Evolutionary conservation across 2,329 filamentous ascomycete species (phyloP).

Genomic region (Calonectria hawksworthii): DNA sequence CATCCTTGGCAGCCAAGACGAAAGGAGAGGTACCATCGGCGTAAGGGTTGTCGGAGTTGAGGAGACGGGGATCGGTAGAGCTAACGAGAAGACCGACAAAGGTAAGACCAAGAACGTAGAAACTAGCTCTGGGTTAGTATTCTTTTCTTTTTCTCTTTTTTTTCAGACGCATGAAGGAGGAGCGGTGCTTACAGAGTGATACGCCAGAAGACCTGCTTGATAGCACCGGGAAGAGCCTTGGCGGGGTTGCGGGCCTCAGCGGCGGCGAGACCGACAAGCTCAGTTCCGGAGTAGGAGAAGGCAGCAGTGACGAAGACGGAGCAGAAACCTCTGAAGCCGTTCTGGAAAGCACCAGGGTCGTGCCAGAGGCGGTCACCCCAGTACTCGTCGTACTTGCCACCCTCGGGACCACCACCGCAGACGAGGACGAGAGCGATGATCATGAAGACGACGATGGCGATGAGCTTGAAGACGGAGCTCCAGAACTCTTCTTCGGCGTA

Average conservation of each 20-base stretch:
- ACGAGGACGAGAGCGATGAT: conserved; percentile 70
- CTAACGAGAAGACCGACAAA: conserved; percentile 62
- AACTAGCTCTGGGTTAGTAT: conserved; percentile 40
- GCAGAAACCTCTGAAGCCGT: conserved; percentile 79
- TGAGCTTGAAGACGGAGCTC: conserved; percentile 68
- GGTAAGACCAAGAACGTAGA: conserved; percentile 64
- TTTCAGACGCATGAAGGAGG: neutral
- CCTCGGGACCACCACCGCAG: conserved; percentile 68
- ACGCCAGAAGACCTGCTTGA: conserved; percentile 79
- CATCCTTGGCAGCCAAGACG: conserved; percentile 64
- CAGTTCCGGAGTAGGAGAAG: conserved; percentile 77
- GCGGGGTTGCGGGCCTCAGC: conserved; percentile 77
- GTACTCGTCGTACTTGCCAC: conserved; percentile 56
- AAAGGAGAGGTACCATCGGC: conserved; percentile 61
- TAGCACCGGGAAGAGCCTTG: conserved; percentile 80
- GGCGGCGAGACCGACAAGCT: conserved; percentile 78
- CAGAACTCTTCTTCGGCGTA: conserved; percentile 70
- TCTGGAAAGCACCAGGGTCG: conserved; percentile 68
- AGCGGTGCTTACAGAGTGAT: conserved; percentile 54
- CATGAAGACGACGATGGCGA: conserved; percentile 73
- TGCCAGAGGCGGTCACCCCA: conserved; percentile 56
- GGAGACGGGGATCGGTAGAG: conserved; percentile 58
- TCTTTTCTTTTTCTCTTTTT: accelerated
- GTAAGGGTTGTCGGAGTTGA: conserved; percentile 49
- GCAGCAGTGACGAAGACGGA: conserved; percentile 78